Conservation (phyloP, 2,329 filamentous ascomycete genomes). For the Sordariomycetes sp. region DNA sequence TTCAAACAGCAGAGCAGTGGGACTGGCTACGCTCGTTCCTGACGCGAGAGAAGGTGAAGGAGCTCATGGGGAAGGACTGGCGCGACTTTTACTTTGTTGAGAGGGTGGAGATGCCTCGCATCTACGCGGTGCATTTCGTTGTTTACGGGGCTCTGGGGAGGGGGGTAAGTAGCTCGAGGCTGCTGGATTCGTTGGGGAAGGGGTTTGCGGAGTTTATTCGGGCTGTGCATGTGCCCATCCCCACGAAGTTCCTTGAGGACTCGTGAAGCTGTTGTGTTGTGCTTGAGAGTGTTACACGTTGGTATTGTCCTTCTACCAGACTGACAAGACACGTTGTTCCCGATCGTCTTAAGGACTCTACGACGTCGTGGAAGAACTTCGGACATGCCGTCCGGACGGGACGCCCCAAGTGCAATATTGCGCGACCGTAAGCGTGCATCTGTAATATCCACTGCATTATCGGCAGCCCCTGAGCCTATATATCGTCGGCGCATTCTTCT, state of each 20-base stretch:
- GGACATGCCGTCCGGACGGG: too few species aligned
- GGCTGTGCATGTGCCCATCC: constrained; percentile 11
- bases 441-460: too few species aligned
- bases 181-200: constrained; percentile 35
- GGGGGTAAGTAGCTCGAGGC: constrained; percentile 27
- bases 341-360: too few species aligned
- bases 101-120: constrained; percentile 30
- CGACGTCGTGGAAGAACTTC: too few species aligned
- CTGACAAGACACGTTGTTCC: too few species aligned
- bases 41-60: constrained; percentile 17
- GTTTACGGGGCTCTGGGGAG: constrained; percentile 34
- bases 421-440: too few species aligned
- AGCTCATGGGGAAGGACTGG: constrained; percentile 19
- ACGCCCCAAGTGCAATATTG: too few species aligned
- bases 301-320: too few species aligned
- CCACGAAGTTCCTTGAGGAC: neutral
- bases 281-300: too few species aligned
- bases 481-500: too few species aligned
- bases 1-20: constrained; percentile 29
- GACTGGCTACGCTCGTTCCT: constrained; percentile 31
- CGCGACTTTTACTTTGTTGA: constrained; percentile 19
- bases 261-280: too few species aligned
- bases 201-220: constrained; percentile 32
- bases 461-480: too few species aligned
- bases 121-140: constrained; percentile 22